Conservation (phyloP, 2,329 filamentous ascomycete species). For the Balansia obtecta region DNA sequence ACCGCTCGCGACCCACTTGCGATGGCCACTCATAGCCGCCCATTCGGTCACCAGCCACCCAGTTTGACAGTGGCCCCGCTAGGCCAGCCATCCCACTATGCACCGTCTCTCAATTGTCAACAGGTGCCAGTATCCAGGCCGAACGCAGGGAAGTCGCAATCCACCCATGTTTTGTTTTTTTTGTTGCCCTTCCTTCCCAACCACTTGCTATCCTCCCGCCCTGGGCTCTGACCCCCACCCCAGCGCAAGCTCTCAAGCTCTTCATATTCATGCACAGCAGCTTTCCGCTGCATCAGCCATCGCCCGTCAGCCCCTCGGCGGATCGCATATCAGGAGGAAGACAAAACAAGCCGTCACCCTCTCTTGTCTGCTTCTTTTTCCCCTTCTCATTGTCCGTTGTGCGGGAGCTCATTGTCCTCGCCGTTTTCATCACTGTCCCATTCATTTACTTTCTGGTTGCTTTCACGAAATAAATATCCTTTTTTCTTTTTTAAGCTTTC, state of each 20-base stretch:
- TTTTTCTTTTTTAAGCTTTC: background rate
- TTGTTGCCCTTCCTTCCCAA: background rate
- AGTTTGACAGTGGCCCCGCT: constrained; percentile 17
- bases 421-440: background rate
- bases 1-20: too few relatives aligned
- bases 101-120: background rate
- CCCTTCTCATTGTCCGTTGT: background rate
- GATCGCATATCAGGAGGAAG: constrained; percentile 1
- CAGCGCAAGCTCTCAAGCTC: background rate
- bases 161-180: background rate
- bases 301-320: background rate
- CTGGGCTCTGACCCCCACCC: background rate
- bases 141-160: background rate
- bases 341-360: constrained; percentile 7
- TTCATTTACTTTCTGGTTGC: background rate
- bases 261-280: background rate
- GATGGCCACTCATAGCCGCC: background rate
- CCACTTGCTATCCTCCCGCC: background rate
- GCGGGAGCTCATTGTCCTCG: constrained; percentile 1
- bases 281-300: background rate
- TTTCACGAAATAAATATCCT: background rate
- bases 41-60: constrained; percentile 18
- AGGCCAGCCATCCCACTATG: constrained; percentile 5
- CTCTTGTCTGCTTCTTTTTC: background rate
- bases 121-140: background rate